A percentile compares a stretch with the other conserved stretches of the same genome.
phyloP scores from a whole-genome alignment of 768 basidiomycete species.

The Trametes coccinea region DNA sequence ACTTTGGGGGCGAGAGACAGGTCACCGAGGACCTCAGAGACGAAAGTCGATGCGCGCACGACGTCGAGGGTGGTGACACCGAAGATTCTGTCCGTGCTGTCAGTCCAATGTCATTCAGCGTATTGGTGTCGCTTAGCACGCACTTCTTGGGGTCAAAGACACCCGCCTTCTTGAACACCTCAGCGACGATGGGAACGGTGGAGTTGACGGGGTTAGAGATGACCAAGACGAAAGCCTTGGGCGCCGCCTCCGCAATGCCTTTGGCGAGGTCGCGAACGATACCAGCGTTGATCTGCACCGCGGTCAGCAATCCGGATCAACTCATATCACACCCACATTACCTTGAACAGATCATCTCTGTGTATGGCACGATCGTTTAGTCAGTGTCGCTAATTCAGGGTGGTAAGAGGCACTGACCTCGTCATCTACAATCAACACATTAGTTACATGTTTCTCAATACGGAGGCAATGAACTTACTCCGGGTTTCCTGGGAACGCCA shows the following conservation, averaged over 20 bases:
- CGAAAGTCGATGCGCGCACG: slow-evolving; percentile 96
- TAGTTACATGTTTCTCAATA: not conserved
- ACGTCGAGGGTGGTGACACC: slow-evolving; percentile 98
- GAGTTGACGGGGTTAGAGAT: slow-evolving; percentile 99
- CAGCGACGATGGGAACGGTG: slow-evolving; percentile 94
- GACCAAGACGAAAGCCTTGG: slow-evolving; percentile 91
- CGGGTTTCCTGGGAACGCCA: slow-evolving; percentile 94
- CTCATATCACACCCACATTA: slow-evolving; percentile 26
- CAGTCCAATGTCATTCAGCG: not conserved
- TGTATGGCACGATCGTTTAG: not conserved
- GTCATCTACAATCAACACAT: slow-evolving; percentile 42
- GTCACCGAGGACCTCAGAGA: slow-evolving; percentile 74
- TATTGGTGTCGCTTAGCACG: slow-evolving; percentile 16
- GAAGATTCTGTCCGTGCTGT: slow-evolving; percentile 64
- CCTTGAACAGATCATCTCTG: slow-evolving; percentile 97
- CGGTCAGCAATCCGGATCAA: no score
- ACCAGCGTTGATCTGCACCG: slow-evolving; percentile 87
- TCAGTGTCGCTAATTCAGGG: not conserved
- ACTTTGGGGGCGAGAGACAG: slow-evolving; percentile 60
- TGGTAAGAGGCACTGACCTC: slow-evolving; percentile 37
- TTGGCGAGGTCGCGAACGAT: slow-evolving; percentile 93
- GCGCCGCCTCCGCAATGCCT: slow-evolving; percentile 78
- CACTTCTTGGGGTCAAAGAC: slow-evolving; percentile 93
- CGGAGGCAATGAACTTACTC: slow-evolving; percentile 50
- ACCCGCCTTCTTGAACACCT: slow-evolving; percentile 90